Percentiles rank a stretch among this genome's conserved stretches.
Conservation (phyloP, 177 flowering plant species). For the Vitis hybrid region DNA sequence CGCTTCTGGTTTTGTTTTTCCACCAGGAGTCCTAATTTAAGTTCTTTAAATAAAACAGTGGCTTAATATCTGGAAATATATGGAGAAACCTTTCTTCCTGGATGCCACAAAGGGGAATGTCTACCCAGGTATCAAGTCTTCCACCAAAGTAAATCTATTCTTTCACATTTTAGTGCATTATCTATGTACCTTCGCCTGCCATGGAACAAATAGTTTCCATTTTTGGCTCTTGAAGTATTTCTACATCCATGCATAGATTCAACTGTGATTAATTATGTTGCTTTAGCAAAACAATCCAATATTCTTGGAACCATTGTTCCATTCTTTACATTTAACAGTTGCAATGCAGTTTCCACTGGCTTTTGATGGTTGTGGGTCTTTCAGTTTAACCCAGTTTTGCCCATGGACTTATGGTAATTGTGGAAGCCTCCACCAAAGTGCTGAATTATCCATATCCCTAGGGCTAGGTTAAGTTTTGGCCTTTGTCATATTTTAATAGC, state of each 20-base stretch:
- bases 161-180: background rate
- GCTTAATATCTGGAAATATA: constrained; percentile 52
- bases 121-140: constrained; percentile 55
- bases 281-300: background rate
- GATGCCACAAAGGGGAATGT: constrained; percentile 78
- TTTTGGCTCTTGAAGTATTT: background rate
- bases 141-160: background rate
- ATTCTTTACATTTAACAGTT: no score
- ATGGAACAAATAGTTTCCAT: background rate
- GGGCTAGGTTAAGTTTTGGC: no score
- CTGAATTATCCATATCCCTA: no score
- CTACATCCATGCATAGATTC: background rate
- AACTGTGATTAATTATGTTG: background rate
- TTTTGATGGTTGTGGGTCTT: no score
- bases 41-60: constrained; percentile 34
- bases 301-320: background rate
- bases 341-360: no score
- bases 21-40: background rate
- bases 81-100: constrained; percentile 87
- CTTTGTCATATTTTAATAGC: no score
- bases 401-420: no score
- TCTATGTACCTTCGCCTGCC: background rate
- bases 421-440: no score
- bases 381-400: no score
- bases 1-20: background rate